These are phyloP conservation scores for Zoysia japonica DNA, from an alignment of 176 grass and related monocot genomes.

Conservation along the genomic window DNA sequence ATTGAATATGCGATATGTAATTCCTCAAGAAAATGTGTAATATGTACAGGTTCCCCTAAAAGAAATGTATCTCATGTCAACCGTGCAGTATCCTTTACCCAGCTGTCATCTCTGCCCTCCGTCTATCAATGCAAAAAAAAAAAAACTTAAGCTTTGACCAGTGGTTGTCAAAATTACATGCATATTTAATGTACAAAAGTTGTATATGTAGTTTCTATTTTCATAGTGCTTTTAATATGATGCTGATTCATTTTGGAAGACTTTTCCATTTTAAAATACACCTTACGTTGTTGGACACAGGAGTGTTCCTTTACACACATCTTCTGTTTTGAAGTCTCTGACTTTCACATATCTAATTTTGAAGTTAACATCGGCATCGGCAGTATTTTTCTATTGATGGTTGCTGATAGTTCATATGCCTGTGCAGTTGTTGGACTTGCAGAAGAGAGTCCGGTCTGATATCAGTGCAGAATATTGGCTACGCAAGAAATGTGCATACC, in stretches of 20 bases:
- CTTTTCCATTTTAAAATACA: background rate
- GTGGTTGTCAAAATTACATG: background rate
- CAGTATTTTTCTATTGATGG: background rate
- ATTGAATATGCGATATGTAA: too few species aligned
- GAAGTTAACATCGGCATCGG: slow-evolving; percentile 4
- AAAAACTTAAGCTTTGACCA: background rate
- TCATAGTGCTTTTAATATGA: background rate
- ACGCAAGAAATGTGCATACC: slow-evolving; percentile 77
- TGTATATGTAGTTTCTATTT: background rate
- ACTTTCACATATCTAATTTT: slow-evolving; percentile 3
- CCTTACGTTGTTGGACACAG: background rate
- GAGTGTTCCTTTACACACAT: background rate
- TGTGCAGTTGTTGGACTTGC: slow-evolving; percentile 77
- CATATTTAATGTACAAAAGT: too few species aligned
- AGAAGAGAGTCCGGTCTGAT: slow-evolving; percentile 86
- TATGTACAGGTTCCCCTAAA: background rate
- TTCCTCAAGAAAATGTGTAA: background rate
- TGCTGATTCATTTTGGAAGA: background rate
- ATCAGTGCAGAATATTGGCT: slow-evolving; percentile 82
- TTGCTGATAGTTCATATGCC: slow-evolving; percentile 42
- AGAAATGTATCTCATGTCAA: background rate
- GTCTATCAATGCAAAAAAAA: background rate
- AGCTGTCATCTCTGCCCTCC: background rate
- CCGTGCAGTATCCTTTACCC: background rate
- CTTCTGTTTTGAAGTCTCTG: slow-evolving; percentile 1